Evolutionary conservation across 257 asterid species (phyloP), one percentile per base, ranked within the genome.

Genomic region (Galeopsis tetrahit): DNA sequence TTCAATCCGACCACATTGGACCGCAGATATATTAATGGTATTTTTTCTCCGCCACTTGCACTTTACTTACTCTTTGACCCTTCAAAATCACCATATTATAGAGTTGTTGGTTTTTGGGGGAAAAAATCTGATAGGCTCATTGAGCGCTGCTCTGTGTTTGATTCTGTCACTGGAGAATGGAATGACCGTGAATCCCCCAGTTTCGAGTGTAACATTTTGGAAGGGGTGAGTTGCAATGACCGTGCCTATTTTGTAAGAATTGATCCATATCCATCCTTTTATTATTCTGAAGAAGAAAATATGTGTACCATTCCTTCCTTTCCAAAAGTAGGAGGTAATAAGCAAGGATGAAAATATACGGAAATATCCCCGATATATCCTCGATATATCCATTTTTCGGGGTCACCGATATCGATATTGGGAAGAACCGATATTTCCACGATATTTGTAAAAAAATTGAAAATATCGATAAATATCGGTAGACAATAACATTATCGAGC

Each of bases 1-100:
- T 51, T 2, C 49, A 68, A 68, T 15, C 73, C 73, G 48, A 15
- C 73, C 35, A 68, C 71, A 6, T 4, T 3, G 7, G 2, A 28
- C 10, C 46, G 4, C 59, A 66, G 59, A 14, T 4, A 4, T 14
- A 44, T 44, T 10, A 2, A 11, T 0, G 3, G 14, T 1, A 5
- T 5, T 10, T 2, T 0, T 6, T 44, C 11, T 10, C 14, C 3
- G 52, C 14, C 52, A 2, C 1, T 11, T 11, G 52, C 52, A 1
- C 14, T 44, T 44, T 44, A 31, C 32, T 51, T 51, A 15, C 6
- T 51, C 31, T 51, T n/a, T 13, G 58, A 51, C 14, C 58, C 58
- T 1, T 51, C 32, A 1, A 51, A 51, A 21, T 21, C 28, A 10
- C 31, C 32, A 0, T 2, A 51, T 4, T 15, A 51, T 2, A 44